Percentiles rank a stretch among this genome's conserved stretches.
phyloP scores from a whole-genome alignment of 2,329 filamentous ascomycete species.

The Fusarium sublunatum region DNA sequence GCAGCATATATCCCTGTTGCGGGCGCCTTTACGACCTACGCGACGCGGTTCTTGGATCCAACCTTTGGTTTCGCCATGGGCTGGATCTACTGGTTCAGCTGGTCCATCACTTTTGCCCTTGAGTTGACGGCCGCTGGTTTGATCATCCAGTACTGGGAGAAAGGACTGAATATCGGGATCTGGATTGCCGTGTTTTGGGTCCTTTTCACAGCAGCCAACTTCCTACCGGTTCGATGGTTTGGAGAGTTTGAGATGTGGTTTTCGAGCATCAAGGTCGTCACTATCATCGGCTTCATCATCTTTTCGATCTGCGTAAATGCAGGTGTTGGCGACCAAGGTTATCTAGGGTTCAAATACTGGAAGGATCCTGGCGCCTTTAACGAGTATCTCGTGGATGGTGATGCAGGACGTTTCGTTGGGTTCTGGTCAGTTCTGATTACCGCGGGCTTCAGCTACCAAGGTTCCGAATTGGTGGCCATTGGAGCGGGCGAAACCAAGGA shows the following conservation, averaged over 20 bases:
- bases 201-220: conserved; percentile 66
- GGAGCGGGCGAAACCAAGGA: conserved; percentile 50
- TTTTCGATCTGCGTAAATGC: conserved; percentile 59
- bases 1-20: conserved; percentile 65
- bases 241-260: conserved; percentile 73
- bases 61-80: conserved; percentile 67
- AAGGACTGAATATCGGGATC: conserved; percentile 62
- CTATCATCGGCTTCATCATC: conserved; percentile 68
- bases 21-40: conserved; percentile 66
- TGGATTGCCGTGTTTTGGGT: conserved; percentile 70
- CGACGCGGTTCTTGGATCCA: conserved; percentile 63
- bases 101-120: conserved; percentile 67
- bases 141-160: conserved; percentile 70
- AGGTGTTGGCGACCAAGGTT: conserved; percentile 64
- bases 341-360: conserved; percentile 56
- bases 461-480: conserved; percentile 47
- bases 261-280: conserved; percentile 68
- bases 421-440: conserved; percentile 68
- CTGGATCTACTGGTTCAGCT: conserved; percentile 73
- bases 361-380: conserved; percentile 59
- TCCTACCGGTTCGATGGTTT: conserved; percentile 67
- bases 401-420: conserved; percentile 65
- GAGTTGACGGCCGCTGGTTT: conserved; percentile 69
- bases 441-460: conserved; percentile 58
- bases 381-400: conserved; percentile 59